These are phyloP conservation scores for Maudiozyma saulgeensis DNA, from an alignment of 805 yeast species.

Conservation along the genomic window DNA sequence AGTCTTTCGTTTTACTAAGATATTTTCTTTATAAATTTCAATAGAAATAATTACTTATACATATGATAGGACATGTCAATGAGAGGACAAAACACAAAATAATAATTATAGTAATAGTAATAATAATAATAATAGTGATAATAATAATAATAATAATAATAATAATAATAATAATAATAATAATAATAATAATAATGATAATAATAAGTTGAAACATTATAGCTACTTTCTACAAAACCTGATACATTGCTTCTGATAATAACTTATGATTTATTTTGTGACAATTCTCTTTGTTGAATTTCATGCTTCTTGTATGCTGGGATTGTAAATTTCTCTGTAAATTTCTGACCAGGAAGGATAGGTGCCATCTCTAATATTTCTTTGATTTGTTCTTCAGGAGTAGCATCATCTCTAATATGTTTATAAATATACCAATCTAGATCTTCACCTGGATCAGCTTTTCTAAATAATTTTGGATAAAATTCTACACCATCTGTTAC, in stretches of 20 bases:
- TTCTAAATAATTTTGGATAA: slow-evolving; percentile 67
- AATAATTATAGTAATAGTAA: no score
- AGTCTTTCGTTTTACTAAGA: no score
- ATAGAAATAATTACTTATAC: no score
- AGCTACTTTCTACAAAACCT: no score
- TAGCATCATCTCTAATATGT: slow-evolving; percentile 43
- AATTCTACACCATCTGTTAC: slow-evolving; percentile 71
- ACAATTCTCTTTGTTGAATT: slow-evolving; percentile 14
- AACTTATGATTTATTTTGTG: neutral
- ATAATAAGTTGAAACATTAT: no score
- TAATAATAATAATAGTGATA: no score
- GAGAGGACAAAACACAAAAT: no score
- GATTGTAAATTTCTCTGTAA: slow-evolving; percentile 52
- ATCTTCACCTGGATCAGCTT: slow-evolving; percentile 33
- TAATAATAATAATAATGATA: no score
- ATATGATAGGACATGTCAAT: no score
- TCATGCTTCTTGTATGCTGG: slow-evolving; percentile 55
- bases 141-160: no score
- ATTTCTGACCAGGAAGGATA: slow-evolving; percentile 70
- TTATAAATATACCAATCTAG: slow-evolving; percentile 62
- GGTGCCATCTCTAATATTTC: slow-evolving; percentile 63
- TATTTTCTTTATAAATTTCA: no score
- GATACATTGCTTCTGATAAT: neutral
- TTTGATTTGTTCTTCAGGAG: slow-evolving; percentile 44
- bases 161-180: no score